Conservation (phyloP, 1,284 basidiomycete species). For the Melanopsichium pennsylvanicum region DNA sequence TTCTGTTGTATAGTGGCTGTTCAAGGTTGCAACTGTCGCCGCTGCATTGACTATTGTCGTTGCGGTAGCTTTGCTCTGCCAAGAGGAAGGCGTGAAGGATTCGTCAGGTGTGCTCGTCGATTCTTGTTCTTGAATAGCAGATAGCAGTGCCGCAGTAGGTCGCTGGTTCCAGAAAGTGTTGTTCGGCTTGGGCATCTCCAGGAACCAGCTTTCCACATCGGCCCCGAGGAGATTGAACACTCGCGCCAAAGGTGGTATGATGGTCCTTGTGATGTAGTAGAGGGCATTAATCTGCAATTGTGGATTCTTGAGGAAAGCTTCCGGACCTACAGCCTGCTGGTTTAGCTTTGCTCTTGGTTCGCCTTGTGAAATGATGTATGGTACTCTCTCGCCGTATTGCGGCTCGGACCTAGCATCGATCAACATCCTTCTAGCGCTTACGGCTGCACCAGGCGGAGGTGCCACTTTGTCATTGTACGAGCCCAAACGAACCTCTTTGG, state of each 20-base stretch:
- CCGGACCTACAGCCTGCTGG: slow-evolving; percentile 81
- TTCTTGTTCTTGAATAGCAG: slow-evolving; percentile 6
- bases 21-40: slow-evolving; percentile 71
- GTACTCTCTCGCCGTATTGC: slow-evolving; percentile 90
- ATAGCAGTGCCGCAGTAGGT: slow-evolving; percentile 9
- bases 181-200: slow-evolving; percentile 76
- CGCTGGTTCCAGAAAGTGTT: slow-evolving; percentile 29
- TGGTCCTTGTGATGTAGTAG: slow-evolving; percentile 88
- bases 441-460: slow-evolving; percentile 87
- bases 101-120: background rate
- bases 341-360: slow-evolving; percentile 76
- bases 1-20: slow-evolving; percentile 78
- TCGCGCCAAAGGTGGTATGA: slow-evolving; percentile 87
- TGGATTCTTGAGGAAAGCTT: slow-evolving; percentile 78
- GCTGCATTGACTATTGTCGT: too few relatives aligned
- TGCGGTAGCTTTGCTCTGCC: background rate
- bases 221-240: slow-evolving; percentile 92
- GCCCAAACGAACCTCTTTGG: slow-evolving; percentile 91
- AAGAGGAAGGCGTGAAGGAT: background rate
- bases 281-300: slow-evolving; percentile 77
- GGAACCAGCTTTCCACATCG: slow-evolving; percentile 86
- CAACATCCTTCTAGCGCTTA: slow-evolving; percentile 79
- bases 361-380: slow-evolving; percentile 84
- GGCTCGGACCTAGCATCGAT: slow-evolving; percentile 82
- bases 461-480: slow-evolving; percentile 75